Percentiles rank a stretch among this genome's conserved stretches.
phyloP scores from a whole-genome alignment of 202 grass and related monocot genomes.

The Dendrocalamus latiflorus region DNA sequence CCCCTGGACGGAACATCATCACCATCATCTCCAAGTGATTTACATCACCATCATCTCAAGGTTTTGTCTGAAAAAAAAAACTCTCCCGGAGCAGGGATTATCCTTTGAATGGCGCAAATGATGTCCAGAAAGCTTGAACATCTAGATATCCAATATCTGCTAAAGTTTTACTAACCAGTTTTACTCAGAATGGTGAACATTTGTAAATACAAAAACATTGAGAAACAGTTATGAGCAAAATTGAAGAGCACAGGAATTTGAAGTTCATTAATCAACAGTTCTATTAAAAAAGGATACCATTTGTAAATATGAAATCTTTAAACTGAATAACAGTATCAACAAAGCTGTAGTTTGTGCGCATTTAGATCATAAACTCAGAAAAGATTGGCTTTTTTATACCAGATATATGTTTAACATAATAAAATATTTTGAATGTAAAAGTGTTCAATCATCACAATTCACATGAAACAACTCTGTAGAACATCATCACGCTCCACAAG shows the following conservation, averaged over 20 bases:
- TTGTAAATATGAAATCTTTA: neutral
- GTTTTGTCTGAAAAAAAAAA: too few relatives aligned
- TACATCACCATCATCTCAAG: neutral
- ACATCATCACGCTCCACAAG: neutral
- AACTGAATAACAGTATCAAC: neutral
- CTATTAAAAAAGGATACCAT: neutral
- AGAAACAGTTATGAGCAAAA: neutral
- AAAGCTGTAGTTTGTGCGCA: neutral
- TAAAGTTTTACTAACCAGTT: too few relatives aligned
- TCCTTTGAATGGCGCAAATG: neutral
- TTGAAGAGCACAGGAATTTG: neutral
- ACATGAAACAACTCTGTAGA: neutral
- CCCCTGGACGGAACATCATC: neutral
- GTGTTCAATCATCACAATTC: neutral
- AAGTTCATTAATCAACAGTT: neutral
- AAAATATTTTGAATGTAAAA: neutral
- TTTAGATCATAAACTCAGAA: neutral
- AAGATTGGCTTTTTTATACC: neutral
- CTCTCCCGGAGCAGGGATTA: too few relatives aligned
- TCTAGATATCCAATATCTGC: too few relatives aligned
- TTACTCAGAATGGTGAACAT: neutral
- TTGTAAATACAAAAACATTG: neutral
- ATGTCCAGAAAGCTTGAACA: neutral
- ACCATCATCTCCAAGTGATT: too few relatives aligned
- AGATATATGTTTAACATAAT: too few relatives aligned